Evolutionary conservation across 1,284 basidiomycete species (phyloP).

Genomic region (Moniliella sp.): DNA sequence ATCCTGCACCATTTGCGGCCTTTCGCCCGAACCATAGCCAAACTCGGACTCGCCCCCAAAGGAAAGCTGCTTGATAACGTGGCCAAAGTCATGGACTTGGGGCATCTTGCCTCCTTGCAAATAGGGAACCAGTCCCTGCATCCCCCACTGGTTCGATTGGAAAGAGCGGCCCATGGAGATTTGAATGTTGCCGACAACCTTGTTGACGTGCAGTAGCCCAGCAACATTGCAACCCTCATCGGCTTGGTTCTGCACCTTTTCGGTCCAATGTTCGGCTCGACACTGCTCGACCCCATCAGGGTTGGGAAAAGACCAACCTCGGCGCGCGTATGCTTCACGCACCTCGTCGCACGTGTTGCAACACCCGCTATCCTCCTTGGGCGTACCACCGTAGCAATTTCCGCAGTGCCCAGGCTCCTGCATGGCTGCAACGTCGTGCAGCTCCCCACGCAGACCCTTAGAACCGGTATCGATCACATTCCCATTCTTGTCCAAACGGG

Average conservation of each 20-base stretch:
- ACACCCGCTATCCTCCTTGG: constrained; percentile 48
- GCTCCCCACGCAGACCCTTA: constrained; percentile 19
- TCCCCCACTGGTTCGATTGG: constrained; percentile 58
- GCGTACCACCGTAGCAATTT: constrained; percentile 73
- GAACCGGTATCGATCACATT: constrained; percentile 11
- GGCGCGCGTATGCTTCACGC: constrained; percentile 63
- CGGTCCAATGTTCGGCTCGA: constrained; percentile 76
- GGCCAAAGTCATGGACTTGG: constrained; percentile 53
- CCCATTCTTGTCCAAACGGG: constrained; percentile 50
- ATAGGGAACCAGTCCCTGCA: constrained; percentile 87
- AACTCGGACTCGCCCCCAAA: constrained; percentile 39
- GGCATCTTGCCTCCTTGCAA: constrained; percentile 38
- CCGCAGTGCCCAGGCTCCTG: constrained; percentile 38
- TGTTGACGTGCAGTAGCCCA: constrained; percentile 87
- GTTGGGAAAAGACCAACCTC: constrained; percentile 84
- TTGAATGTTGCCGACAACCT: constrained; percentile 45
- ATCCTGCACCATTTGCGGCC: neutral
- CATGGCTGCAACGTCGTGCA: constrained; percentile 12
- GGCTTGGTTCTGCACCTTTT: constrained; percentile 72
- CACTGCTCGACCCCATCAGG: constrained; percentile 79
- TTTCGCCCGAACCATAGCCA: neutral
- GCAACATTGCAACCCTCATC: constrained; percentile 82
- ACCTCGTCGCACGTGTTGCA: constrained; percentile 95
- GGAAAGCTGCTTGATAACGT: constrained; percentile 57
- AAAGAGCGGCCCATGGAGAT: constrained; percentile 62